Conservation (phyloP, 179 eudicot genomes). For the Corrigiola litoralis region DNA sequence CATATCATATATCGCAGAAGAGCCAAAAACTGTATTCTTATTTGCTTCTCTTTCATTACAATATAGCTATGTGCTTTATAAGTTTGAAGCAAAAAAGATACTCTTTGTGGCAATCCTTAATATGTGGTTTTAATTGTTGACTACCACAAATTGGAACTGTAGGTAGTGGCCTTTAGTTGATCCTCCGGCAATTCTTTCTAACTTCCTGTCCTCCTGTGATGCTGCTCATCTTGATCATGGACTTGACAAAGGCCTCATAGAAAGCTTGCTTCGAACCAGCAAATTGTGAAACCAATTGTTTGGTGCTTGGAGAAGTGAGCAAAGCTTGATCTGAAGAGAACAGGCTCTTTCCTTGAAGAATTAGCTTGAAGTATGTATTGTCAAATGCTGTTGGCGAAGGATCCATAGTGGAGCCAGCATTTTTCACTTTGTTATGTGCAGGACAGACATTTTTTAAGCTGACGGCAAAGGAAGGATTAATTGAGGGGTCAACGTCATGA, state of each 20-base stretch:
- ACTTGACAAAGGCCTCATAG: constrained; percentile 62
- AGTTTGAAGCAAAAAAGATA: constrained; percentile 3
- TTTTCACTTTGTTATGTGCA: constrained; percentile 44
- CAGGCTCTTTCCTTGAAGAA: constrained; percentile 63
- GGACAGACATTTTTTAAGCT: constrained; percentile 53
- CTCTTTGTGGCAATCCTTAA: background rate
- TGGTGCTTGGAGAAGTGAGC: constrained; percentile 43
- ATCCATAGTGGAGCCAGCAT: constrained; percentile 60
- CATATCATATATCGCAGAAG: background rate
- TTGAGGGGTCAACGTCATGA: constrained; percentile 63
- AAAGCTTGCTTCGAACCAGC: constrained; percentile 57
- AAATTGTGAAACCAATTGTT: constrained; percentile 49
- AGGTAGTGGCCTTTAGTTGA: constrained; percentile 26
- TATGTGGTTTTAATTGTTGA: too few species aligned
- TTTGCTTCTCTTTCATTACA: background rate
- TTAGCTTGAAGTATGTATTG: constrained; percentile 64
- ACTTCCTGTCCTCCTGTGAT: constrained; percentile 71
- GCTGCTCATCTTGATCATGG: constrained; percentile 93
- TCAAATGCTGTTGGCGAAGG: constrained; percentile 59
- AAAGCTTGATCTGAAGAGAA: constrained; percentile 76
- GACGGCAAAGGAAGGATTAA: constrained; percentile 60
- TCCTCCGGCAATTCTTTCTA: constrained; percentile 53
- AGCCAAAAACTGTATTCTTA: background rate
- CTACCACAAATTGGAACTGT: background rate
- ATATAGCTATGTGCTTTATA: background rate